Evolutionary conservation across 345 rosid genomes (phyloP), one percentile per base, ranked within the genome.

Genomic region (Eucalyptus erythrocorys): DNA sequence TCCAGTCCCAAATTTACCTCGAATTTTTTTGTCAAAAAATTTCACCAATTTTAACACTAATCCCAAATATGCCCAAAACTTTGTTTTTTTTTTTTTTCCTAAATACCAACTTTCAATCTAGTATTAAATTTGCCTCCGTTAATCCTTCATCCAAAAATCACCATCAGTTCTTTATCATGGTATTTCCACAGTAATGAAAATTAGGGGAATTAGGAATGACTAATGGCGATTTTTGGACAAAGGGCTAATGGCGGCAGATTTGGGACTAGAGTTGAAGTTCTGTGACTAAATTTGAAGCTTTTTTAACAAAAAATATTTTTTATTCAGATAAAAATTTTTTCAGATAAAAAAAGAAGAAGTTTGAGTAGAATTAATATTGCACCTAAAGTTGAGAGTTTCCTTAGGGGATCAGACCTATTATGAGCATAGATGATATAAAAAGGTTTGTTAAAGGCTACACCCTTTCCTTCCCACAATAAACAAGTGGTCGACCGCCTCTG

Each of bases 1-100:
- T 55, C 30, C 0, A 55, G 13, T 55, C 61, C 3, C 61, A 22
- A 55, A 55, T 1, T 0, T 55, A 2, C 3, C 13, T 55, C 1
- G 0, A 24, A 24, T 55, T 22, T 55, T 24, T 55, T 10, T 55
- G 0, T 55, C 6, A 10, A 55, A 55, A 55, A 55, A 55, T 4
- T 55, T 55, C 30, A 55, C 61, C 30, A 55, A 51, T 8, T 51
- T 21, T 55, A 55, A 55, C 30, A 4, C 30, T 55, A 24, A 13
- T 22, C 13, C 61, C 61, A 55, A 22, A 22, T 22, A 22, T 55
- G 61, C 30, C 61, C 61, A 24, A 55, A 55, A 10, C 6, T 2
- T 55, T 55, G 5, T 16, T 6, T 50, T 6, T 5, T 50, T 50
- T 16, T 50, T 16, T 16, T 50, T 1, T 55, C 4, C 12, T 22